Evolutionary conservation across 495 filamentous ascomycete species (phyloP).

Genomic region (Daldinia loculata): DNA sequence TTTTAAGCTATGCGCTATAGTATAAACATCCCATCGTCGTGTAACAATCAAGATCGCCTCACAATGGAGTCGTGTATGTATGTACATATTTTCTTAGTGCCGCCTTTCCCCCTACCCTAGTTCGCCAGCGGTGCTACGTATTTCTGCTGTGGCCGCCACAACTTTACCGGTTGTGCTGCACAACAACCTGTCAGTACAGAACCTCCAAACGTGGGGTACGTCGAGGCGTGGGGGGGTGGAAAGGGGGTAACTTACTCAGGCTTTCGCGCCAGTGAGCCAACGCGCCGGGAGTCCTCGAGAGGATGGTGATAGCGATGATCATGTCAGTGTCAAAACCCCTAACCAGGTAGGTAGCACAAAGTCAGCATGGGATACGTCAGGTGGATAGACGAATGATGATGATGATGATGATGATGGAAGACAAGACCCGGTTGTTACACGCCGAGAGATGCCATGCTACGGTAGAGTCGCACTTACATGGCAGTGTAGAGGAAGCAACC

Average conservation of each 20-base stretch:
- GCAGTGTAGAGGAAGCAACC: slow-evolving; percentile 65
- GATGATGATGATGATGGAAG: background rate
- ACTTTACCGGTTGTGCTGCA: slow-evolving; percentile 44
- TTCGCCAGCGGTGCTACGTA: slow-evolving; percentile 39
- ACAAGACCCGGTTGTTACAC: background rate
- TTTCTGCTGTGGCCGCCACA: slow-evolving; percentile 44
- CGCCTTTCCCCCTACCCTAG: slow-evolving; percentile 9
- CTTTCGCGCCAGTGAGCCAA: slow-evolving; percentile 49
- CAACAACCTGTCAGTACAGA: slow-evolving; percentile 7
- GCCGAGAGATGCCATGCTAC: background rate
- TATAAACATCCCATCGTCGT: background rate
- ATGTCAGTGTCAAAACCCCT: slow-evolving; percentile 44
- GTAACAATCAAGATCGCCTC: background rate
- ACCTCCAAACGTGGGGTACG: slow-evolving; percentile 2
- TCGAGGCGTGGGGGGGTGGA: background rate
- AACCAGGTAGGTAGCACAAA: background rate
- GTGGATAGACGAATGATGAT: background rate
- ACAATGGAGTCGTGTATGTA: background rate
- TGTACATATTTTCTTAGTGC: background rate
- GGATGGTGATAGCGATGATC: slow-evolving; percentile 43
- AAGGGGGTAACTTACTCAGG: slow-evolving; percentile 38
- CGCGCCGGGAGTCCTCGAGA: slow-evolving; percentile 42
- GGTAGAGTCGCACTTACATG: slow-evolving; percentile 48
- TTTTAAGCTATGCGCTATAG: slow-evolving; percentile 1
- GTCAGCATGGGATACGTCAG: background rate